A percentile compares a stretch with the other conserved stretches of the same genome.
phyloP scores from a whole-genome alignment of 805 yeast genomes.

The Zygotorulaspora sp. region DNA sequence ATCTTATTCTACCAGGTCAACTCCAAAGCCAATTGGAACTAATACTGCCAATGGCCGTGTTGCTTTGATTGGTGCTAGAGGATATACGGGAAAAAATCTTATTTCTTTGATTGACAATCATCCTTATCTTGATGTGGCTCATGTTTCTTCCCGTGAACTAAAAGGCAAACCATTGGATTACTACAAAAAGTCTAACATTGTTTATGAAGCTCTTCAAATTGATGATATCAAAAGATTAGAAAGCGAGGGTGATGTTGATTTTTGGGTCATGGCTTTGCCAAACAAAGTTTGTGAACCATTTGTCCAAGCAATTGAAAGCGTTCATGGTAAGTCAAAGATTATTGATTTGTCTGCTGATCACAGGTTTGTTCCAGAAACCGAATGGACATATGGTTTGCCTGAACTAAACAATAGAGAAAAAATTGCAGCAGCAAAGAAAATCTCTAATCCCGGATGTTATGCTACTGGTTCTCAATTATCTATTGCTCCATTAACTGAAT shows the following conservation, averaged over 20 bases:
- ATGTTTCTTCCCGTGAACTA: slow-evolving; percentile 94
- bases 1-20: slow-evolving; percentile 45
- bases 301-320: slow-evolving; percentile 72
- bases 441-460: slow-evolving; percentile 97
- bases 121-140: slow-evolving; percentile 80
- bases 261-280: slow-evolving; percentile 99
- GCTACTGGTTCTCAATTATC: slow-evolving; percentile 98
- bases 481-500: slow-evolving; percentile 76
- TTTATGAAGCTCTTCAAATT: slow-evolving; percentile 78
- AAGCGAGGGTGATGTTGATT: slow-evolving; percentile 71
- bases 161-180: slow-evolving; percentile 83
- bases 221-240: slow-evolving; percentile 83
- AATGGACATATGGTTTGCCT: slow-evolving; percentile 95
- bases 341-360: slow-evolving; percentile 94
- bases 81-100: slow-evolving; percentile 92
- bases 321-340: slow-evolving; percentile 68
- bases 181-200: slow-evolving; percentile 73
- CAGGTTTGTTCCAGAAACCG: slow-evolving; percentile 82
- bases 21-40: slow-evolving; percentile 62
- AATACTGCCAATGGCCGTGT: slow-evolving; percentile 64
- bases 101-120: slow-evolving; percentile 82
- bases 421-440: slow-evolving; percentile 69
- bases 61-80: slow-evolving; percentile 97
- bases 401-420: slow-evolving; percentile 69
- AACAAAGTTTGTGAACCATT: slow-evolving; percentile 93